Evolutionary conservation across 2,329 filamentous ascomycete species (phyloP).

Genomic region (Biscogniauxia mediterranea): DNA sequence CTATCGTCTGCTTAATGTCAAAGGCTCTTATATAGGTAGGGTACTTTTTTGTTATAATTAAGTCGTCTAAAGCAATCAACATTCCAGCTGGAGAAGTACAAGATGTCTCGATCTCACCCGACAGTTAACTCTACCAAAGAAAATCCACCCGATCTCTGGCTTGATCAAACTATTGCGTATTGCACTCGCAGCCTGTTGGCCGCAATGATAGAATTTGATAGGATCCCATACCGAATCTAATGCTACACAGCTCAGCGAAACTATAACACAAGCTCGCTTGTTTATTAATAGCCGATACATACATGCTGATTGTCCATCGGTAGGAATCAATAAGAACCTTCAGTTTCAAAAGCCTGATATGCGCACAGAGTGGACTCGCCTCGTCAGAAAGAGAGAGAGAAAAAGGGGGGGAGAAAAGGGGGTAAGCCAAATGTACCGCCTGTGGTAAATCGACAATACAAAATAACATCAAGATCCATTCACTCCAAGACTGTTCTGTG

Average conservation of each 20-base stretch:
- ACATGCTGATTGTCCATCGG: not conserved
- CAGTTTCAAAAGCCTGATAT: not conserved
- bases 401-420: no score
- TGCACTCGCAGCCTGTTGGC: not conserved
- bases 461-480: not conserved
- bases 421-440: not conserved
- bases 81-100: not conserved
- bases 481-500: slow-evolving; percentile 8
- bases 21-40: not conserved
- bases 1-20: not conserved
- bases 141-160: not conserved
- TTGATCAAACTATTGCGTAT: not conserved
- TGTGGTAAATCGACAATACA: not conserved
- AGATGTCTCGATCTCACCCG: not conserved
- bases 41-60: not conserved
- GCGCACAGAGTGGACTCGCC: not conserved
- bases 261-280: not conserved
- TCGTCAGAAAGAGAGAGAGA: not conserved
- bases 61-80: not conserved
- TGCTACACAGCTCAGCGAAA: not conserved
- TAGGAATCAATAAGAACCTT: not conserved
- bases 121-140: not conserved
- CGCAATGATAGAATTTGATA: not conserved
- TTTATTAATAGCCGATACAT: not conserved
- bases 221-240: not conserved